Conservation (phyloP, 371 early-diverging fungal genomes). For the Catenaria anguillulae region DNA sequence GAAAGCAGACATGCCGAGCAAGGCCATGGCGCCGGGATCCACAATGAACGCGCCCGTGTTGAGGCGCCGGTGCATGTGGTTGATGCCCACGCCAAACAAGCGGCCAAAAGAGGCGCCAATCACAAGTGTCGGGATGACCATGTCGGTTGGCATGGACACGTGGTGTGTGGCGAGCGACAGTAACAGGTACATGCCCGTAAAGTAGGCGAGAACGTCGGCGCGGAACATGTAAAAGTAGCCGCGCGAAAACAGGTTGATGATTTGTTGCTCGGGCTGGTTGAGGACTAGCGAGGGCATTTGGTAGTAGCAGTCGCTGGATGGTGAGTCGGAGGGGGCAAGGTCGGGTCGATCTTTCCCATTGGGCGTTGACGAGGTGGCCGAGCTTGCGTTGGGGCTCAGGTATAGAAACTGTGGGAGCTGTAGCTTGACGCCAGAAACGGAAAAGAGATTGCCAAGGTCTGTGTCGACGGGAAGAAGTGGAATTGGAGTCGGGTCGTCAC, state of each 20-base stretch:
- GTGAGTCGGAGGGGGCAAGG: too few species aligned
- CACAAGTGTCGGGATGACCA: not conserved
- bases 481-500: too few species aligned
- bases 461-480: too few species aligned
- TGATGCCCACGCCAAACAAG: not conserved
- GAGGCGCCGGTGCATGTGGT: not conserved
- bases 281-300: not conserved
- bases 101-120: not conserved
- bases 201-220: not conserved
- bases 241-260: not conserved
- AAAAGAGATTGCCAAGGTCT: too few species aligned
- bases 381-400: not conserved
- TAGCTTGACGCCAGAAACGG: not conserved
- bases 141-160: not conserved
- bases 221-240: constrained; percentile 3
- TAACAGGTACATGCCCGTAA: not conserved
- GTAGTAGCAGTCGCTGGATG: constrained; percentile 2
- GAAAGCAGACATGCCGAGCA: constrained; percentile 3
- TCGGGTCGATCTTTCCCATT: not conserved
- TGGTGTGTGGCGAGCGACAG: not conserved
- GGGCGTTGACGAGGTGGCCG: too few species aligned
- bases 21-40: not conserved
- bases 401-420: not conserved
- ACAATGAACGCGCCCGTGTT: not conserved
- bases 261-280: not conserved